These are phyloP conservation scores for Irpex rosettiformis DNA, from an alignment of 1,284 basidiomycete species.

Conservation along the genomic window DNA sequence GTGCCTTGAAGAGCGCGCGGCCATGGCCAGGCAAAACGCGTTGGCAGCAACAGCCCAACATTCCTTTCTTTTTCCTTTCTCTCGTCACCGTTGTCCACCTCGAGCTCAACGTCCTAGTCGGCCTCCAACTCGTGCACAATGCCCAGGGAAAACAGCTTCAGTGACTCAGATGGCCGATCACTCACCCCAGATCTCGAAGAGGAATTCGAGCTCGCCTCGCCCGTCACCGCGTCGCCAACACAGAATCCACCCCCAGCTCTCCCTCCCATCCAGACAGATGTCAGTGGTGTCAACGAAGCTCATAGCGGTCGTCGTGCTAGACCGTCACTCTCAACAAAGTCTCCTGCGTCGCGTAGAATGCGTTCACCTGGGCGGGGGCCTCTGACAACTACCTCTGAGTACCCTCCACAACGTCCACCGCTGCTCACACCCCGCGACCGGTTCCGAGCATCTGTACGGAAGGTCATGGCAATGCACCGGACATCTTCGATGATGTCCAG, in stretches of 20 bases:
- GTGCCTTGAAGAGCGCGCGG: background rate
- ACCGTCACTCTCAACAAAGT: background rate
- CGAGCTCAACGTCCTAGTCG: background rate
- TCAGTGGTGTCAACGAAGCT: background rate
- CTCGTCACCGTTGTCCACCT: background rate
- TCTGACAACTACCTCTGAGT: background rate
- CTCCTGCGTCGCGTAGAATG: background rate
- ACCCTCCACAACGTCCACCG: constrained; percentile 2
- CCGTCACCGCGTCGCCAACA: constrained; percentile 3
- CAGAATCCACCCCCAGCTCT: constrained; percentile 5
- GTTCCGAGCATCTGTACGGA: constrained; percentile 49
- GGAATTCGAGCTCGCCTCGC: constrained; percentile 16
- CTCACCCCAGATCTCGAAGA: constrained; percentile 49
- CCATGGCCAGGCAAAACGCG: background rate
- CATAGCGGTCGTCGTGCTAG: background rate
- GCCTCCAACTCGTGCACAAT: constrained; percentile 23
- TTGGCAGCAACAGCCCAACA: background rate
- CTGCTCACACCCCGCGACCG: constrained; percentile 37
- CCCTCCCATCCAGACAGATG: constrained; percentile 10
- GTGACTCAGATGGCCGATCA: constrained; percentile 54
- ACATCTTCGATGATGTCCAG: constrained; percentile 39
- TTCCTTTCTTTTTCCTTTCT: background rate
- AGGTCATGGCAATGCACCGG: constrained; percentile 54
- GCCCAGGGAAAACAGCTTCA: constrained; percentile 59
- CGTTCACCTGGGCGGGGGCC: constrained; percentile 1